Conservation (phyloP, 352 stramenopile species). For the Blastocystis sp. region DNA sequence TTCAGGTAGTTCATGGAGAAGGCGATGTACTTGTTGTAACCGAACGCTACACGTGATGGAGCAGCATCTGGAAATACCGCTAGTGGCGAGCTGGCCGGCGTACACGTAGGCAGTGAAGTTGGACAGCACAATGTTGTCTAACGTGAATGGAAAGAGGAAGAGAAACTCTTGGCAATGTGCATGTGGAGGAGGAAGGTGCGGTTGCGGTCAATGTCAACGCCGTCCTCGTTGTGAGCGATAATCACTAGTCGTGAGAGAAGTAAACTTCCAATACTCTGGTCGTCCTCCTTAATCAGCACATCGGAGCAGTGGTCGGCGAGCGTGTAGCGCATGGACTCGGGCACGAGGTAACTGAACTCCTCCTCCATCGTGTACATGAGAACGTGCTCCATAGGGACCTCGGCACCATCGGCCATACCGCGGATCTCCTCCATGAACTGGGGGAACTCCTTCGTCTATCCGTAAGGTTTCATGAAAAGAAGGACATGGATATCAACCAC, state of each 20-base stretch:
- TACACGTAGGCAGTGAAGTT: constrained; percentile 62
- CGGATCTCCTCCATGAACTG: constrained; percentile 57
- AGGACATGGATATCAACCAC: constrained; percentile 29
- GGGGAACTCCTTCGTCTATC: constrained; percentile 31
- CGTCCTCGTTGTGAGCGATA: constrained; percentile 64
- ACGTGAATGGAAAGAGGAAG: background rate
- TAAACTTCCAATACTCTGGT: constrained; percentile 3
- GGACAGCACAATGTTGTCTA: background rate
- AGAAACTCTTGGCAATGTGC: constrained; percentile 1
- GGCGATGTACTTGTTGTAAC: constrained; percentile 47
- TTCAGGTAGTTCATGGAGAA: constrained; percentile 68
- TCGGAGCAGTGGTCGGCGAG: constrained; percentile 62
- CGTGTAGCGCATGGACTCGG: constrained; percentile 40
- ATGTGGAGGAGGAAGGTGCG: constrained; percentile 65
- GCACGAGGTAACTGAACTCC: constrained; percentile 67
- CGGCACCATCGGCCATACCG: constrained; percentile 60
- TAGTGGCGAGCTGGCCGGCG: constrained; percentile 45
- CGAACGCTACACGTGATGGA: constrained; percentile 24
- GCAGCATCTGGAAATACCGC: background rate
- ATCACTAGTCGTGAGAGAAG: constrained; percentile 1
- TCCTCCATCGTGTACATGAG: constrained; percentile 67
- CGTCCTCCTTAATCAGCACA: constrained; percentile 54
- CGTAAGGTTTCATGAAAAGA: background rate
- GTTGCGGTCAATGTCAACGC: constrained; percentile 62
- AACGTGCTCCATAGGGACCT: constrained; percentile 12